These are phyloP conservation scores for Cladosporium halotolerans DNA, from an alignment of 2,329 filamentous ascomycete species.

Conservation along the genomic window DNA sequence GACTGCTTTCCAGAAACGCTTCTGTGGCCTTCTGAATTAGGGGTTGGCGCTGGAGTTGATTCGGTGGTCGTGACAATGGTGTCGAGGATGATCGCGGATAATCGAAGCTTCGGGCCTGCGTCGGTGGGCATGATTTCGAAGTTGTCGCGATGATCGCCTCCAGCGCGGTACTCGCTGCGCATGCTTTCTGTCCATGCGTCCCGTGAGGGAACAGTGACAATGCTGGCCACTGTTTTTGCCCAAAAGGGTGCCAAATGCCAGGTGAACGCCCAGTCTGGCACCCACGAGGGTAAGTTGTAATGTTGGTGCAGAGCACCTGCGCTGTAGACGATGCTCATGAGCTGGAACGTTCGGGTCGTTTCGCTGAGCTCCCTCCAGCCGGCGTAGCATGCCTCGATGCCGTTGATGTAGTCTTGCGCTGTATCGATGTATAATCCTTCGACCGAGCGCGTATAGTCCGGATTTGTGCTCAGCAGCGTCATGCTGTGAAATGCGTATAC, in stretches of 20 bases:
- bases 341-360: constrained; percentile 21
- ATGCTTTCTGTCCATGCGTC: constrained; percentile 23
- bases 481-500: constrained; percentile 27
- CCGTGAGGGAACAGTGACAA: constrained; percentile 14
- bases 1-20: too few relatives aligned
- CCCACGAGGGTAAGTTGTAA: constrained; percentile 27
- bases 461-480: constrained; percentile 21
- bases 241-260: constrained; percentile 28
- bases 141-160: constrained; percentile 19
- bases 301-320: constrained; percentile 26
- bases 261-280: constrained; percentile 27
- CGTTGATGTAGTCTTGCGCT: constrained; percentile 23
- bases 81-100: constrained; percentile 25
- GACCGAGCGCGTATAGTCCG: constrained; percentile 19
- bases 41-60: constrained; percentile 10
- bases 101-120: constrained; percentile 15
- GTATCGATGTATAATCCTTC: constrained; percentile 23
- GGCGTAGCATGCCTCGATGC: constrained; percentile 22
- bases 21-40: not conserved
- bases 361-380: constrained; percentile 20
- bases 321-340: constrained; percentile 28
- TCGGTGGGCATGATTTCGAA: constrained; percentile 21
- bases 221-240: constrained; percentile 21
- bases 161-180: constrained; percentile 23
- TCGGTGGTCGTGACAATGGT: constrained; percentile 17